Conservation (phyloP, 2,329 filamentous ascomycete species). For the Ophiocordyceps sinensis region DNA sequence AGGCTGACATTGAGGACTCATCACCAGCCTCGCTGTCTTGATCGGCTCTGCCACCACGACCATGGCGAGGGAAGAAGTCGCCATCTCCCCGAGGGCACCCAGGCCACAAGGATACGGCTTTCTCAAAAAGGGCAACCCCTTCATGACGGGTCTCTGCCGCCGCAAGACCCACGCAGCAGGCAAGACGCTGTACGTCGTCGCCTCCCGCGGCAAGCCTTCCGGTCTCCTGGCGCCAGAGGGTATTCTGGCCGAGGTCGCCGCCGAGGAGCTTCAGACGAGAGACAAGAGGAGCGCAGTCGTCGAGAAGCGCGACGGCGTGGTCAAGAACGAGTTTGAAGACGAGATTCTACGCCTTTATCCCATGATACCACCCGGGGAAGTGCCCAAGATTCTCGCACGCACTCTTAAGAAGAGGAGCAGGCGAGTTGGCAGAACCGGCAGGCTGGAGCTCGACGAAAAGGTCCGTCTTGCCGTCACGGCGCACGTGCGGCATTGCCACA, state of each 20-base stretch:
- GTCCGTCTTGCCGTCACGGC: conserved; percentile 31
- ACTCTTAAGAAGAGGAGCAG: conserved; percentile 29
- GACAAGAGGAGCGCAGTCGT: conserved; percentile 15
- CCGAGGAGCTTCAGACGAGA: conserved; percentile 16
- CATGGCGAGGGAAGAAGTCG: conserved; percentile 5
- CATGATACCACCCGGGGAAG: conserved; percentile 5
- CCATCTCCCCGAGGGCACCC: conserved; percentile 10
- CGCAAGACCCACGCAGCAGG: conserved; percentile 17
- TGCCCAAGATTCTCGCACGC: conserved; percentile 20
- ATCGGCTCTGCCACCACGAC: not conserved
- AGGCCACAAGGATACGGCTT: conserved; percentile 26
- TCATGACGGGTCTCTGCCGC: conserved; percentile 26
- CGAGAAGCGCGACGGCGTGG: conserved; percentile 17
- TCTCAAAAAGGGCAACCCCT: conserved; percentile 25
- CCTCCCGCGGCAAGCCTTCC: conserved; percentile 8
- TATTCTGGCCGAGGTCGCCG: conserved; percentile 14
- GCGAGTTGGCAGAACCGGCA: conserved; percentile 30
- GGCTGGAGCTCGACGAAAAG: conserved; percentile 21
- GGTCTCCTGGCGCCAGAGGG: conserved; percentile 25
- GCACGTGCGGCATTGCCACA: conserved; percentile 32
- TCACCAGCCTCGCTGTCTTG: not conserved
- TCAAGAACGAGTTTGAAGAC: conserved; percentile 16
- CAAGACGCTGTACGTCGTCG: conserved; percentile 22
- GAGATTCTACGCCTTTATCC: conserved; percentile 12
- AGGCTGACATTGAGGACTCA: no score